Base-by-base conservation (phyloP, 306 rosid genomes). In the Amphicarpaea edgeworthii region DNA sequence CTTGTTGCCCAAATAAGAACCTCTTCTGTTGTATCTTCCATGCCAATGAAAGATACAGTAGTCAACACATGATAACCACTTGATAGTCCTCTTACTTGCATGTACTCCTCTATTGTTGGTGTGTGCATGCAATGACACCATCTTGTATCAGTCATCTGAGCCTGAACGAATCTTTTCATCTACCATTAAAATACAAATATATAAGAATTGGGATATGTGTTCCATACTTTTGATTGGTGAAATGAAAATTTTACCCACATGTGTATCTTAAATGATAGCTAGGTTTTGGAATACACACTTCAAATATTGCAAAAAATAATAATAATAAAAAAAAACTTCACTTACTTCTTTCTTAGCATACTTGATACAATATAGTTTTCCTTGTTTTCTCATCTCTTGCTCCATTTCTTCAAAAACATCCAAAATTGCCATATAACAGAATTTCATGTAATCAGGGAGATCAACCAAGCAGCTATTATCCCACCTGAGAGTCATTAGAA, bases 371-470 rank as follows among this genome's bases (percentile, higher is more conserved):
- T 14, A n/a, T 60, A 21, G 10, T 34, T 70, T 76, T 73, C 53
- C 85, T 70, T 80, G 51, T 10, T 76, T 51, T 0, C 9, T 55
- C 61, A 83, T 16, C 26, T 57, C 77, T 63, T 79, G 37, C n/a
- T 79, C 85, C 21, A 70, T n/a, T 70, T 82, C 90, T 23, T 40
- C 46, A 23, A 10, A 84, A 70, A 50, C 3, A 19, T 74, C 45
- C 34, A 79, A 51, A 7, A 79, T 15, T n/a, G 53, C 34, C 23
- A 6, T 24, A 16, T 69, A 81, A 49, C 20, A 26, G 51, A 69
- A 15, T 58, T 50, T 76, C 81, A 81, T 75, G 38, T 51, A 81
- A 7, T 75, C 34, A 3, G 34, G 34, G 34, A 30, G 34, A 30
- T 30, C 3, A 30, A 30, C 34, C 34, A 30, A 30, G 4, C 5